A percentile compares a stretch with the other conserved stretches of the same genome.
Evolutionary conservation across 768 basidiomycete species (phyloP).

Genomic region (Auriscalpium microsporum): DNA sequence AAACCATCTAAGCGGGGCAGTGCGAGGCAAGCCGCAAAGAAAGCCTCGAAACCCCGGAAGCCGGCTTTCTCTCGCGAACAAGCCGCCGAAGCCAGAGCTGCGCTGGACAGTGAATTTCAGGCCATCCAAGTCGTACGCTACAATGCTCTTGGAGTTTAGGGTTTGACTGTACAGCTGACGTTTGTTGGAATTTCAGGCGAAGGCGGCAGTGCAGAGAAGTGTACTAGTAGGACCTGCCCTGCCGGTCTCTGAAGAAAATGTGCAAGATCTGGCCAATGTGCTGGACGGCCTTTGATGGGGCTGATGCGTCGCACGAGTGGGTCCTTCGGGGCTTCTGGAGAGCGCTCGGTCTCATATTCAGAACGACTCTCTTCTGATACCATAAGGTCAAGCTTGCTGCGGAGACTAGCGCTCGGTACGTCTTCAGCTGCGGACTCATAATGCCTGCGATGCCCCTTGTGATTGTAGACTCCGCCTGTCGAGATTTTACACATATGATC

Average conservation of each 20-base stretch:
- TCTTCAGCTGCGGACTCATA: too few species aligned
- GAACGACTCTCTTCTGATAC: too few species aligned
- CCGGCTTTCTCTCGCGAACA: not conserved
- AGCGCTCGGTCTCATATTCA: too few species aligned
- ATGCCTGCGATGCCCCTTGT: too few species aligned
- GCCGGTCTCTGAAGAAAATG: not conserved
- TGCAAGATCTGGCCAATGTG: not conserved
- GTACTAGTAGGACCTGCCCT: too few species aligned
- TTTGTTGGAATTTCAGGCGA: not conserved
- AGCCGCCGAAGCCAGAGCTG: conserved; percentile 1
- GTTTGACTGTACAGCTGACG: not conserved
- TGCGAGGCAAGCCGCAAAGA: not conserved
- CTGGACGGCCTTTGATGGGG: not conserved
- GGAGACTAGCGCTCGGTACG: too few species aligned
- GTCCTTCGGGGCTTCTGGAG: too few species aligned
- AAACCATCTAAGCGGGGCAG: not conserved
- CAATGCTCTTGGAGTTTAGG: not conserved
- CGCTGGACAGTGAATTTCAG: not conserved
- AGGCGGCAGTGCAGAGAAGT: not conserved
- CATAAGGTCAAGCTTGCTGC: too few species aligned
- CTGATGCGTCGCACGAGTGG: too few species aligned
- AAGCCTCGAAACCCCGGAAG: not conserved
- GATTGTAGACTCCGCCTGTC: too few species aligned
- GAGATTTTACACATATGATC: too few species aligned
- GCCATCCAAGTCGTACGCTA: not conserved